Base-by-base conservation (phyloP, 2,329 filamentous ascomycete species). In the Fusarium ambrosium region DNA sequence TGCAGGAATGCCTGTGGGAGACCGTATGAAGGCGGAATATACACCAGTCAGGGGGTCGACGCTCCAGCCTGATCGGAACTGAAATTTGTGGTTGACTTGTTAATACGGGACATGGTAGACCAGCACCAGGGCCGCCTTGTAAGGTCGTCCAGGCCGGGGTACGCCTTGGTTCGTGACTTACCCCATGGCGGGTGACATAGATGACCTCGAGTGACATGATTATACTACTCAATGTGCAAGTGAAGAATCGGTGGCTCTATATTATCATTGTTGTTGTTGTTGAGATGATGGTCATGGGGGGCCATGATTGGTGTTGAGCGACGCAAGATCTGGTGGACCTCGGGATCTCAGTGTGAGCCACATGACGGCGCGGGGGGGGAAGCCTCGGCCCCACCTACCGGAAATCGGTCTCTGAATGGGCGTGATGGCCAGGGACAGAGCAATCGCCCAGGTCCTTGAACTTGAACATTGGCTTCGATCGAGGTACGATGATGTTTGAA, bases 61-160 rank as follows among this genome's bases (percentile, higher is more conserved):
- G 51, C 91, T 90, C 95, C 95, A 98, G 82, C 93, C 95, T 74
- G 94, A 92, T 72, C 97, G 95, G 84, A 97, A 98, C 95, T 97
- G 82, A 53, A 66, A 45, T 66, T 69, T 65, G 69, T 41, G 70
- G 34, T 39, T 60, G 45, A 16, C 43, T 22, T 71, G 73, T 79
- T 64, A 79, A 73, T 36, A 61, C 53, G 41, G 56, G 29, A 20
- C 34, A 39, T 53, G 45, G 59, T 22, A 66, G 48, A 58, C n/a
- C 34, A 45, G 29, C 13, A 51, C 34, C 36, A 37, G 39, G 63
- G 29, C 18, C 66, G 43, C 37, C 67, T 61, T 34, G 37, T 37
- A 41, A 36, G 45, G 36, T 59, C 32, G 37, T 62, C 48, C 39
- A 51, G 45, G 48, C 37, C 41, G 43, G 59, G 63, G 58, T 39